Conservation (phyloP, 306 rosid genomes). For the Cajanus cajan region DNA sequence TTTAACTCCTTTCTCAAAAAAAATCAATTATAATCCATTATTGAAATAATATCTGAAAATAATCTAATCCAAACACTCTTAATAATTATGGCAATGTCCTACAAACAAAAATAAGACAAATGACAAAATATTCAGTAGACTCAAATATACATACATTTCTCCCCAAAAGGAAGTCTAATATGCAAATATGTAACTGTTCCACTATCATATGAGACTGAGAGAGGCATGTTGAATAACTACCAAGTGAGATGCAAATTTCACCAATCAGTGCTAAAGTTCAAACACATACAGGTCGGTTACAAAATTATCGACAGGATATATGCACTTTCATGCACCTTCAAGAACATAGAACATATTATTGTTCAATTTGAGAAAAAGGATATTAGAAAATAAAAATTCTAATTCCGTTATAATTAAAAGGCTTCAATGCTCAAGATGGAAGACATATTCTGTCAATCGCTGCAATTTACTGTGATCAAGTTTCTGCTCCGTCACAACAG, state of each 20-base stretch:
- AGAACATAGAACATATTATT: background rate
- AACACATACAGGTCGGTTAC: background rate
- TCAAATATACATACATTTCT: background rate
- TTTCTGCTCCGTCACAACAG: constrained; percentile 69
- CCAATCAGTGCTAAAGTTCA: constrained; percentile 11
- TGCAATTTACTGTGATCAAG: constrained; percentile 80
- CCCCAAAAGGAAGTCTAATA: background rate
- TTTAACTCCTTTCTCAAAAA: too few species aligned
- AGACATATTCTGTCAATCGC: constrained; percentile 87
- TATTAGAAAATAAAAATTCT: background rate
- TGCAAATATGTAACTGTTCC: background rate
- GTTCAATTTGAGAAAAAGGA: background rate
- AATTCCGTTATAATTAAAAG: constrained; percentile 20
- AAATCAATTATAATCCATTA: too few species aligned
- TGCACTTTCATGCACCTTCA: background rate
- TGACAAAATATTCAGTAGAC: background rate
- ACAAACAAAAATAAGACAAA: background rate
- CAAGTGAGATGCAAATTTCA: background rate
- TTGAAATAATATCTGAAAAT: background rate
- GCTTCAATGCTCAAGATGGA: constrained; percentile 80
- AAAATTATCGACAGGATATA: constrained; percentile 26
- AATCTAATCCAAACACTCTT: background rate
- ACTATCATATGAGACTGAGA: background rate
- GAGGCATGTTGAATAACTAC: background rate
- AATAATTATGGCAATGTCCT: too few species aligned